These are phyloP conservation scores for Cyclotella sp. DNA, from an alignment of 108 stramenopile species.

Conservation along the genomic window DNA sequence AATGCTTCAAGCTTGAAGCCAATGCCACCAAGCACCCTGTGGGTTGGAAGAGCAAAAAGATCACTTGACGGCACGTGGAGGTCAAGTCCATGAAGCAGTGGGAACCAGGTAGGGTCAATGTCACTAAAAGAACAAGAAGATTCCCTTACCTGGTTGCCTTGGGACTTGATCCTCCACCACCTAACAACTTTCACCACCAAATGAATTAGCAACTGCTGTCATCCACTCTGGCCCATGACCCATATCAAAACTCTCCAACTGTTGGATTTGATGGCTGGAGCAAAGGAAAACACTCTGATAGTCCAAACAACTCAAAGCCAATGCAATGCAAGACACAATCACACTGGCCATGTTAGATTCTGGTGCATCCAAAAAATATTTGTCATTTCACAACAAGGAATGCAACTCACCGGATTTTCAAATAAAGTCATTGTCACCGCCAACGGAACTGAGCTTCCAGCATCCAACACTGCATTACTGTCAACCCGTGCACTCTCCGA, in stretches of 20 bases:
- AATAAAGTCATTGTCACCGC: slow-evolving; percentile 6
- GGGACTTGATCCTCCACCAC: not conserved
- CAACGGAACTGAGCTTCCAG: not conserved
- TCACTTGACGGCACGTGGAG: slow-evolving; percentile 13
- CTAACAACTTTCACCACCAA: too few species aligned
- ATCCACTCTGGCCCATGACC: not conserved
- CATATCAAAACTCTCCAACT: not conserved
- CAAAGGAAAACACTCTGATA: not conserved
- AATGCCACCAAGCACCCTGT: slow-evolving; percentile 13
- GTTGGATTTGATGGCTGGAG: not conserved
- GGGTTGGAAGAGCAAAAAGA: slow-evolving; percentile 14
- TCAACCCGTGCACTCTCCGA: too few species aligned
- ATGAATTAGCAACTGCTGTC: too few species aligned
- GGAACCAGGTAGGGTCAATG: slow-evolving; percentile 15
- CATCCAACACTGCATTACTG: slow-evolving; percentile 1
- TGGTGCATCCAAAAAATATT: not conserved
- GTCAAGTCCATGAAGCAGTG: slow-evolving; percentile 24
- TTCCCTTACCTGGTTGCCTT: slow-evolving; percentile 3
- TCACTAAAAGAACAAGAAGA: slow-evolving; percentile 23
- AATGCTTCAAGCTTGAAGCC: too few species aligned
- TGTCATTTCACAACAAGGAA: not conserved
- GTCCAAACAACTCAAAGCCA: not conserved
- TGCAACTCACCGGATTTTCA: not conserved
- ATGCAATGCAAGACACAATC: not conserved
- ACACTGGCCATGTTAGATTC: slow-evolving; percentile 14